Base-by-base conservation (phyloP, 768 basidiomycete species). In the Lentinula sp. region DNA sequence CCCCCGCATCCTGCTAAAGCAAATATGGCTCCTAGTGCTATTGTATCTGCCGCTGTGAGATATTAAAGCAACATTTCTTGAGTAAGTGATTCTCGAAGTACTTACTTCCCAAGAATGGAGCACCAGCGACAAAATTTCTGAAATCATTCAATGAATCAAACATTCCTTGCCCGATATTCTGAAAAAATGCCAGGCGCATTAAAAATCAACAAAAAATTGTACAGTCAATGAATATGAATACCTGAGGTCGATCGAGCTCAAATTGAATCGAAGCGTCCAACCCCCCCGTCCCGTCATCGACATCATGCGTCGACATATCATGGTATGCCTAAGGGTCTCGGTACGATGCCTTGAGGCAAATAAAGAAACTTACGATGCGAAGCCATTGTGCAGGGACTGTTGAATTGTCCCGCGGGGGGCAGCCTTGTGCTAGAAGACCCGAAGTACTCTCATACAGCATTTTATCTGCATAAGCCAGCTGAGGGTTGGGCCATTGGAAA, bases 81-180 rank as follows among this genome's bases (percentile, higher is more conserved):
- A 28, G 28, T 33, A 4, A 1, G 10, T 35, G 15, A 4, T n/a
- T 39, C n/a, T 54, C 35, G 16, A 48, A 9, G 32, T 36, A 73
- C 77, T 52, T 57, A 79, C 81, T 71, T 23, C 78, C 79, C n/a
- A 80, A 67, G 52, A 76, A 73, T 73, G 76, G 76, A 58, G 76
- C 80, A 16, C 4, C 36, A 10, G 43, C 23, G 6, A 78, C 74
- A 56, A 74, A 78, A 5, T 67, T 64, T 59, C 72, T 70, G 57
- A 81, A 79, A 65, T 81, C 79, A 36, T 69, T 70, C n/a, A 77
- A 63, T 5, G 79, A 78, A 60, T 76, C 71, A 50, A 72, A 77
- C 64, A 81, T 79, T 59, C 79, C 81, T 37, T 71, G 68, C 39
- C 80, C 80, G 61, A 78, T 75, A 66, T 82, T 83, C 81, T 81